phyloP scores from a whole-genome alignment of 164 flowering plant genomes.

The Sextonia rubra region DNA sequence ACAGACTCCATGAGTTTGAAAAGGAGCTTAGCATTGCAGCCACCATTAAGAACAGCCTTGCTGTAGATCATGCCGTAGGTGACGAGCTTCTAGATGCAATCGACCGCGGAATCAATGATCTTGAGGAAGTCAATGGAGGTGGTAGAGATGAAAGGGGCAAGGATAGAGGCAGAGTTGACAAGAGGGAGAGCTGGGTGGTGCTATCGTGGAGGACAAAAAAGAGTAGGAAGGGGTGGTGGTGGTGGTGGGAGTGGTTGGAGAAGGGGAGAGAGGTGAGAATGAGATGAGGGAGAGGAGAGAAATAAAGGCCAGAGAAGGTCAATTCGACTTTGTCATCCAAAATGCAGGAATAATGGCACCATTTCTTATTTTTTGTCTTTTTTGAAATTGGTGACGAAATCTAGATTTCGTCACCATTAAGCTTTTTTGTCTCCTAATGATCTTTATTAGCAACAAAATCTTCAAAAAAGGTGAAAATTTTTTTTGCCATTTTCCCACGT shows the following conservation, averaged over 20 bases:
- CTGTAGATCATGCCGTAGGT: conserved; percentile 80
- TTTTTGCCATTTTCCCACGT: no score
- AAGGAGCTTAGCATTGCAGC: conserved; percentile 54
- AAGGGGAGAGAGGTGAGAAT: no score
- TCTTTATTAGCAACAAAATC: no score
- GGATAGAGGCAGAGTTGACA: conserved; percentile 65
- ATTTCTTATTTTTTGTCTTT: no score
- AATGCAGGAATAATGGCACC: no score
- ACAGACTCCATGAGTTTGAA: conserved; percentile 64
- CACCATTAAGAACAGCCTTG: conserved; percentile 72
- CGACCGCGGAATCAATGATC: conserved; percentile 82
- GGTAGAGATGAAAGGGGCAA: conserved; percentile 71
- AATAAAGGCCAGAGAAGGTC: no score
- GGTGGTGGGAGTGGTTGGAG: conserved; percentile 7
- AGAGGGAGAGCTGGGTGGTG: conserved; percentile 47
- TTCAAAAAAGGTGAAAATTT: no score
- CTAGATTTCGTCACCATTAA: no score
- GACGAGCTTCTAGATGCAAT: conserved; percentile 76
- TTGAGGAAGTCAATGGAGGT: conserved; percentile 52
- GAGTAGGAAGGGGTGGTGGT: conserved; percentile 16
- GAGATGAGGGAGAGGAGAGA: conserved; percentile 45
- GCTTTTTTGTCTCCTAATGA: no score
- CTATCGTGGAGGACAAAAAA: conserved; percentile 73
- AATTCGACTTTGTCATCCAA: no score
- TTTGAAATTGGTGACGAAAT: no score